phyloP scores from a whole-genome alignment of 331 rosid genomes.

The Dryas integrifolia region DNA sequence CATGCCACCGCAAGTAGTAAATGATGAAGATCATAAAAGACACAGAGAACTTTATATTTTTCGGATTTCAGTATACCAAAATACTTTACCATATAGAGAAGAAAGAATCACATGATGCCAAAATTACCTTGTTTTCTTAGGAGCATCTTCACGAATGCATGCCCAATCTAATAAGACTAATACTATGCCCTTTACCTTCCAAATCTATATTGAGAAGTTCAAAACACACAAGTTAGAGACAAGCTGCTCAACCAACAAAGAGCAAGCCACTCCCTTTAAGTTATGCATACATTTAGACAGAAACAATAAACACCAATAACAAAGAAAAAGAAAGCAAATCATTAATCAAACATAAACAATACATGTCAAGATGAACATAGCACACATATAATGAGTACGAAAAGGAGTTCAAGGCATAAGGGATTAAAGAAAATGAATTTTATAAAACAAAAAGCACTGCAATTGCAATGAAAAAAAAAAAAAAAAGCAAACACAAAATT shows the following conservation, averaged over 20 bases:
- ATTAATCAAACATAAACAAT: neutral
- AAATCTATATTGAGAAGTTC: neutral
- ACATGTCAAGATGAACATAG: neutral
- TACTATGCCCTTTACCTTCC: neutral
- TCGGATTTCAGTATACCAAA: neutral
- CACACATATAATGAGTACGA: neutral
- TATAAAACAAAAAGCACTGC: neutral
- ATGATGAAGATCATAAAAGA: neutral
- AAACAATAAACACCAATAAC: neutral
- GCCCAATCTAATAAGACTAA: slow-evolving; percentile 7
- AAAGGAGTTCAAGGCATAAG: neutral
- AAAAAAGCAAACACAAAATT: neutral
- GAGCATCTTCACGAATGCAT: slow-evolving; percentile 49
- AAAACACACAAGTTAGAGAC: neutral
- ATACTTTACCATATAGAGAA: neutral
- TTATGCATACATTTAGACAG: neutral
- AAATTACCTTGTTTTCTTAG: slow-evolving; percentile 47
- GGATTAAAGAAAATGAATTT: neutral
- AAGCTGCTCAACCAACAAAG: neutral
- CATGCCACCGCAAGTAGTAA: neutral
- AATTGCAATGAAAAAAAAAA: neutral
- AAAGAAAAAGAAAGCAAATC: neutral
- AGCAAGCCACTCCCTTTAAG: neutral
- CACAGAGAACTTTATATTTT: neutral
- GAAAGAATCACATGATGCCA: neutral